phyloP scores from a whole-genome alignment of 208 protist species.

The Acanthamoeba triangularis region DNA sequence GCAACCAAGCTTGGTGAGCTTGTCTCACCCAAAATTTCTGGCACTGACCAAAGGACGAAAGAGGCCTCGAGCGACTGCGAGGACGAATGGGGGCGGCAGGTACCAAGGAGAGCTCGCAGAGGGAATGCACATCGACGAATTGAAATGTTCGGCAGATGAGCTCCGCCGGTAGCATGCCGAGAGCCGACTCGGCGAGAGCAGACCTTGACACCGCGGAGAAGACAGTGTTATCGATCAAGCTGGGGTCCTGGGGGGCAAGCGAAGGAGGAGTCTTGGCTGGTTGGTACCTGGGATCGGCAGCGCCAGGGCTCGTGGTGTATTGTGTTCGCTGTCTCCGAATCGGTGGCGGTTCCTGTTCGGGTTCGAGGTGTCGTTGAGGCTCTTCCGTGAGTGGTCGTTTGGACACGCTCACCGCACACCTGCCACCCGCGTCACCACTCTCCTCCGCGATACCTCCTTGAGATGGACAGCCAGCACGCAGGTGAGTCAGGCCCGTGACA shows the following conservation, averaged over 20 bases:
- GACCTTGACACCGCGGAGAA: neutral
- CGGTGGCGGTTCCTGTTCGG: neutral
- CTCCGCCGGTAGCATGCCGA: neutral
- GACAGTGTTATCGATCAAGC: too few species aligned
- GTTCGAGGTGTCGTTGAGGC: neutral
- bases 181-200: neutral
- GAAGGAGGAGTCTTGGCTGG: neutral
- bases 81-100: neutral
- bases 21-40: too few species aligned
- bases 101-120: neutral
- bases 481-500: neutral
- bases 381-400: neutral
- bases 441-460: too few species aligned
- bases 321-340: neutral
- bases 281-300: neutral
- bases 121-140: conserved; percentile 8
- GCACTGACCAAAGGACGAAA: neutral
- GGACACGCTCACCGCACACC: neutral
- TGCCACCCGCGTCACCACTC: neutral
- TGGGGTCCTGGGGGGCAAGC: too few species aligned
- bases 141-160: neutral
- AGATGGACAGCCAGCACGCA: neutral
- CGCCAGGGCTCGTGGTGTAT: neutral
- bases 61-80: neutral
- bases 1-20: neutral